phyloP scores from a whole-genome alignment of 805 yeast species.

The Spathaspora sp. region DNA sequence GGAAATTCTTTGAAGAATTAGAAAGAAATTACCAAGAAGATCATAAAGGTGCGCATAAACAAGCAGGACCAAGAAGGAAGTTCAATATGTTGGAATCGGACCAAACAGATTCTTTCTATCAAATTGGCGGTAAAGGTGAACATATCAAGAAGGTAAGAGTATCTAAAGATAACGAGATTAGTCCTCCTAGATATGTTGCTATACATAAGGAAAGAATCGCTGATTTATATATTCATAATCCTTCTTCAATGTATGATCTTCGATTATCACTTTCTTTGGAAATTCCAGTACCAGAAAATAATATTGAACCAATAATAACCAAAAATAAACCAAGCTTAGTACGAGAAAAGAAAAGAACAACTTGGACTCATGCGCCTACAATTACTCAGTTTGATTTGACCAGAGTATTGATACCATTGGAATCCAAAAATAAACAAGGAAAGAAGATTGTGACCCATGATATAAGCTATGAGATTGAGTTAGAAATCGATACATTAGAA shows the following conservation, averaged over 20 bases:
- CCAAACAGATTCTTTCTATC: slow-evolving; percentile 59
- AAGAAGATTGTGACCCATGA: slow-evolving; percentile 34
- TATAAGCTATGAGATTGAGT: slow-evolving; percentile 34
- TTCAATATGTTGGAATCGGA: slow-evolving; percentile 61
- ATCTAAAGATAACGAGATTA: slow-evolving; percentile 54
- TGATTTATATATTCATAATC: slow-evolving; percentile 67
- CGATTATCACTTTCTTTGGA: slow-evolving; percentile 75
- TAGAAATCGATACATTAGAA: slow-evolving; percentile 38
- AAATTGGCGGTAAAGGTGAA: slow-evolving; percentile 60
- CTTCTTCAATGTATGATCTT: slow-evolving; percentile 73
- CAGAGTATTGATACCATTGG: slow-evolving; percentile 43
- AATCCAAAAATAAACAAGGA: slow-evolving; percentile 34
- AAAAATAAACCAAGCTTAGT: slow-evolving; percentile 51
- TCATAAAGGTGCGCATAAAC: slow-evolving; percentile 10
- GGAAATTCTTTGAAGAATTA: slow-evolving; percentile 51
- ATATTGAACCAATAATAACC: slow-evolving; percentile 48
- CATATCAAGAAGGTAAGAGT: slow-evolving; percentile 63
- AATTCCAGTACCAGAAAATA: slow-evolving; percentile 61
- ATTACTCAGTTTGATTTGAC: slow-evolving; percentile 73
- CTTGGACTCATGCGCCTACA: slow-evolving; percentile 72
- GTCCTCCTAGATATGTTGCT: slow-evolving; percentile 66
- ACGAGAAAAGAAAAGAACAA: slow-evolving; percentile 68
- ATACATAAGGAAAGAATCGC: slow-evolving; percentile 74
- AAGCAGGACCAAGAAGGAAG: slow-evolving; percentile 39
- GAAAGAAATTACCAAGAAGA: slow-evolving; percentile 48